Percentiles rank a stretch among this genome's conserved stretches.
Conservation (phyloP, 2,329 filamentous ascomycete species). For the Hymenoscyphus scutula region DNA sequence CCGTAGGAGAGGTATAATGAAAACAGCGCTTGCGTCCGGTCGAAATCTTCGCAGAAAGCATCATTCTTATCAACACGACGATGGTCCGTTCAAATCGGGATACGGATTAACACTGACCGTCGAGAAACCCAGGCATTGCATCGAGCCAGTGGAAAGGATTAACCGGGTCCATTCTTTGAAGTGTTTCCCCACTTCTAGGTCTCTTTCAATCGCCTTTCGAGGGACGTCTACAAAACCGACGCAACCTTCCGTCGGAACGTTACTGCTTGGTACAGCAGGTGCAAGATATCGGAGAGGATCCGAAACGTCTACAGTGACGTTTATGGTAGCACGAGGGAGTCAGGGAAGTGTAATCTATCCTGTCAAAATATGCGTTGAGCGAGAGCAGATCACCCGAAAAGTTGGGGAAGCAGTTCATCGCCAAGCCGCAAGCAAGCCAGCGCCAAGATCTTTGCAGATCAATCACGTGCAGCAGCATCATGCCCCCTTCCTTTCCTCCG, state of each 20-base stretch:
- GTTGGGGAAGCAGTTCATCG: neutral
- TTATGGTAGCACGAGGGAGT: too few relatives aligned
- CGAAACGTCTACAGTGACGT: too few relatives aligned
- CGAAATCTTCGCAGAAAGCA: neutral
- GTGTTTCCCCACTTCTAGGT: conserved; percentile 4
- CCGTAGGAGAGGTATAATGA: neutral
- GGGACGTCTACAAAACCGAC: neutral
- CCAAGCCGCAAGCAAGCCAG: neutral
- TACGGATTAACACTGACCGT: conserved; percentile 12
- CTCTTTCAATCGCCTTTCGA: neutral
- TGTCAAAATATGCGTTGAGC: neutral
- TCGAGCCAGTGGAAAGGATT: conserved; percentile 10
- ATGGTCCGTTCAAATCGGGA: conserved; percentile 3
- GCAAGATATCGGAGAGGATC: neutral
- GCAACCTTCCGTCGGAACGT: conserved; percentile 1
- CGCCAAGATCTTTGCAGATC: neutral
- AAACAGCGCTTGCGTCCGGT: neutral
- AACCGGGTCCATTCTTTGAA: conserved; percentile 9
- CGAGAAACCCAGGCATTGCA: conserved; percentile 1
- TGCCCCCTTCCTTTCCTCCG: neutral
- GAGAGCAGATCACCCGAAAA: neutral
- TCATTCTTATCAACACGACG: conserved; percentile 15
- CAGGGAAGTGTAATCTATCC: neutral
- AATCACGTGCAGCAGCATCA: too few relatives aligned
- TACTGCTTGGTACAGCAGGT: neutral